Evolutionary conservation across 176 grass and related monocot genomes (phyloP).

Genomic region (Triticum timopheevii): DNA sequence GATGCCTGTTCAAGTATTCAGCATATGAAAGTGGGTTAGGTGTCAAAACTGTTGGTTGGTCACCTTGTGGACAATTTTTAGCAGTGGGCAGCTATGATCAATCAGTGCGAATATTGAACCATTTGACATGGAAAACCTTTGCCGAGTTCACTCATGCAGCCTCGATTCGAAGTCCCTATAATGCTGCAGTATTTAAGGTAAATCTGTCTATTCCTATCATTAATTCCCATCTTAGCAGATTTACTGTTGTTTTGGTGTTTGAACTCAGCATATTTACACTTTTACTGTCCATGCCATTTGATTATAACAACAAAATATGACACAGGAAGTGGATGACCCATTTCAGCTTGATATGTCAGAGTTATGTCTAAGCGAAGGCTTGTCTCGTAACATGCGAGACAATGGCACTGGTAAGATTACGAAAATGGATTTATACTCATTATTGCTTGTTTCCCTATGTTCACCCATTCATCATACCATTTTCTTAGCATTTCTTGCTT

Average conservation of each 20-base stretch:
- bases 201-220: constrained; percentile 17
- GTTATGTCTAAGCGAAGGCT: constrained; percentile 67
- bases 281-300: constrained; percentile 14
- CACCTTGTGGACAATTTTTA: constrained; percentile 87
- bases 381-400: constrained; percentile 68
- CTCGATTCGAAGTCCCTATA: constrained; percentile 66
- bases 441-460: constrained; percentile 18
- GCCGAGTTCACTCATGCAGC: constrained; percentile 77
- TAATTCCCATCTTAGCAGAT: constrained; percentile 12
- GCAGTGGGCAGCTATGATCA: constrained; percentile 98
- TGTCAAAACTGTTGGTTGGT: constrained; percentile 95
- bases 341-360: constrained; percentile 95
- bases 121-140: constrained; percentile 98
- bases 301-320: constrained; percentile 29
- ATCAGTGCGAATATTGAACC: constrained; percentile 73
- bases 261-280: constrained; percentile 15
- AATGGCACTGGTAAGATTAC: constrained; percentile 54
- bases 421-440: background rate
- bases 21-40: constrained; percentile 94
- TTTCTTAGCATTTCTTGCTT: background rate
- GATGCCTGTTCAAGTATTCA: constrained; percentile 88
- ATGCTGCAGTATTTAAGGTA: constrained; percentile 83
- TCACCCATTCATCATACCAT: background rate
- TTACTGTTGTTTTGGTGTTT: constrained; percentile 8
- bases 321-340: constrained; percentile 88